Base-by-base conservation (phyloP, 2,329 filamentous ascomycete genomes). In the Mycogone perniciosa region DNA sequence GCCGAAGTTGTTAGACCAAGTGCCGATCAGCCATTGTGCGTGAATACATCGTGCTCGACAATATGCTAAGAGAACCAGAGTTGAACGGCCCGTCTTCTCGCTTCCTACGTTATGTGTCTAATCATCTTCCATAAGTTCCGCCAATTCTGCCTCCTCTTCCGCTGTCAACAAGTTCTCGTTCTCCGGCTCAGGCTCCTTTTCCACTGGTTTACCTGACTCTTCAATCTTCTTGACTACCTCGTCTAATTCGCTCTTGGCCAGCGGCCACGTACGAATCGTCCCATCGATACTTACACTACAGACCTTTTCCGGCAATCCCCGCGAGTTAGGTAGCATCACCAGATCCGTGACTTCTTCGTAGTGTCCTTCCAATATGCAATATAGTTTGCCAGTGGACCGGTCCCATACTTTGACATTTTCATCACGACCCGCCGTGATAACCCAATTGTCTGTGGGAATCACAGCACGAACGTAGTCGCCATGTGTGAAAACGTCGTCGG, bases 381-480 rank as follows among this genome's bases (percentile, higher is more conserved):
- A 79, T 31, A 95, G 72, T 64, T 85, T 82, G 4, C 88, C 89
- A 7, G 82, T 85, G 54, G 82, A 64, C 43, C 79, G 71, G 65
- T 96, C 86, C 92, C 92, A 99, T 7, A 97, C 79, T 60, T 95
- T 87, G 52, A 99, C 77, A 60, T 96, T 83, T 69, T 99, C 93
- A 62, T 96, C 89, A 58, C 93, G 78, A 51, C 93, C 95, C 2
- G 87, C 91, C 1, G 93, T 96, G 39, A 95, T 70, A 9, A 93
- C 81, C 84, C 88, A 92, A 20, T 84, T 79, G 4, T 86, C 85
- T 1, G 82, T 82, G 38, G 92, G 77, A 7, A 84, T 82, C 26
- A 97, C 80, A 51, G 90, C 88, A 53, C 89, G 82, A 31, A 97
- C 91, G 65, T 95, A 96, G 66, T 95, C 90, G 2, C 90, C 89